Base-by-base conservation (phyloP, 305 asterid genomes). In the Fraxinus ornus region DNA sequence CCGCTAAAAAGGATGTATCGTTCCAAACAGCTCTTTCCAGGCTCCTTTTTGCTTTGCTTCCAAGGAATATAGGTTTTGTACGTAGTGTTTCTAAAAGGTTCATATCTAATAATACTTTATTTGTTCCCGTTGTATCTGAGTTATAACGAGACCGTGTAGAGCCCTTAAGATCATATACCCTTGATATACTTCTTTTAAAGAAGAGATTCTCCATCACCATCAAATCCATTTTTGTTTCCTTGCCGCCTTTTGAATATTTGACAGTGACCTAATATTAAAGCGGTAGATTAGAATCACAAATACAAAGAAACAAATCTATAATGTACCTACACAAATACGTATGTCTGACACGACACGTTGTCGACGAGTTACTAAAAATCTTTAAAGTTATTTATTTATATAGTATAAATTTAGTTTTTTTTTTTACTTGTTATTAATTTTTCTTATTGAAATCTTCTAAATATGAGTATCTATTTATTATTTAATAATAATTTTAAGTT, bases 131-230 rank as follows among this genome's bases (percentile, higher is more conserved):
- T 37, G 94, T 89, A 90, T 94, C 99, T 75, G 98, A 81, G 86
- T 90, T 90, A 87, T 97, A 96, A 44, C 99, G 97, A 3, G 97
- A 92, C 66, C 98, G 86, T 19, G 84, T 85, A 3, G 99, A 97
- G 12, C 99, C 99, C 89, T 97, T 97, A 28, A 97, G 95, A 85
- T 97, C 99, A 70, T 97, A 97, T 26, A 94, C 92, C 82, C 88
- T 89, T 0, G 96, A 90, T 55, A 97, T 92, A 37, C 39, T 94
- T 85, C 95, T 89, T 79, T 86, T 80, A 73, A 84, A 94, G 89
- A 97, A 97, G 39, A 97, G 96, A 88, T 97, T 97, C 94, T 97
- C 99, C 98, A 94, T 94, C 78, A 94, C 95, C 94, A 94, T 97
- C 87, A 97, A 75, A 85, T 97, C 98, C 95, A 97, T 93, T 84